Percentiles rank a stretch among this genome's conserved stretches.
These are phyloP conservation scores for Daldinia childiae DNA, from an alignment of 495 filamentous ascomycete species.

Conservation along the genomic window DNA sequence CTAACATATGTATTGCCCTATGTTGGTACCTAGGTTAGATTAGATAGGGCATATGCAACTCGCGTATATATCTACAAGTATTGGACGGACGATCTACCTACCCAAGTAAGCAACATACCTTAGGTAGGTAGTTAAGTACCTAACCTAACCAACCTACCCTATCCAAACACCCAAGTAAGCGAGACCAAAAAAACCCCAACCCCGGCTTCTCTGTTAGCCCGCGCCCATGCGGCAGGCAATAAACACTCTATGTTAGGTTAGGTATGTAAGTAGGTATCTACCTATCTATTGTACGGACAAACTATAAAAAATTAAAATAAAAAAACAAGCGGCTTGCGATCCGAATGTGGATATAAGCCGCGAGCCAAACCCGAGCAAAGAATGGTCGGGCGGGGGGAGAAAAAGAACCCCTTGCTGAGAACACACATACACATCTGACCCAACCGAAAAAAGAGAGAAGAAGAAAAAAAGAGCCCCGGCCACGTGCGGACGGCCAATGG, in stretches of 20 bases:
- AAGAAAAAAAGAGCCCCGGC: not conserved
- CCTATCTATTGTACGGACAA: too few relatives aligned
- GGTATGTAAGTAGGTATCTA: too few relatives aligned
- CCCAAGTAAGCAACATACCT: too few relatives aligned
- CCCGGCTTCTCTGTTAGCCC: too few relatives aligned
- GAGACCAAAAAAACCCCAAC: too few relatives aligned
- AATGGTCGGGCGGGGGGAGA: not conserved
- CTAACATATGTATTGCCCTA: too few relatives aligned
- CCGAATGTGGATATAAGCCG: conserved; percentile 32
- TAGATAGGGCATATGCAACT: not conserved
- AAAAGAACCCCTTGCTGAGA: not conserved
- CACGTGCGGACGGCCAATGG: conserved; percentile 23
- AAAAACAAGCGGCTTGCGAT: conserved; percentile 7
- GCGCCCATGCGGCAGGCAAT: not conserved
- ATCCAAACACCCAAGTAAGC: too few relatives aligned
- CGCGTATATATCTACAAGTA: not conserved
- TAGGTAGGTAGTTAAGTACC: too few relatives aligned
- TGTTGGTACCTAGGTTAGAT: not conserved
- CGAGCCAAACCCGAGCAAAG: conserved; percentile 7
- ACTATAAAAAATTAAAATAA: not conserved
- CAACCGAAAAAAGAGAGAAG: not conserved
- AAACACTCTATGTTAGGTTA: not conserved
- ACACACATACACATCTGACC: not conserved
- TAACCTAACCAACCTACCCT: too few relatives aligned
- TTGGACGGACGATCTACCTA: too few relatives aligned